Percentiles rank a stretch among this genome's conserved stretches.
Evolutionary conservation across 768 basidiomycete species (phyloP).

Genomic region (Macrolepiota albuminosa): DNA sequence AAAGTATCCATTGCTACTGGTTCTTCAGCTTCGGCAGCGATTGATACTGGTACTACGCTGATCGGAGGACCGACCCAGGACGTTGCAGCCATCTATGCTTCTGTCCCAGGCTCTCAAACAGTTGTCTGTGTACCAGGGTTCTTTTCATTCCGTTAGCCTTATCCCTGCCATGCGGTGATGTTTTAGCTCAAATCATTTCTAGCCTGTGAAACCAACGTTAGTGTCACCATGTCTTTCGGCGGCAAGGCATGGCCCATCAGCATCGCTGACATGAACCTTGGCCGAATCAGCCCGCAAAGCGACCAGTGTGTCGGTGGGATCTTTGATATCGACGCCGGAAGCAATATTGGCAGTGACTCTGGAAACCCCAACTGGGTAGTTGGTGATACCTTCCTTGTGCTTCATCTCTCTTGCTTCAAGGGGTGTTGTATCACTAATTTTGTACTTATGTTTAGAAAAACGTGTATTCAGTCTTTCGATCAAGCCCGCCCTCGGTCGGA

Average conservation of each 20-base stretch:
- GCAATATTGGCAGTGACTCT: constrained; percentile 31
- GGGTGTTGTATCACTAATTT: background rate
- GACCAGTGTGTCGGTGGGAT: constrained; percentile 57
- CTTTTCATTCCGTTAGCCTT: constrained; percentile 68
- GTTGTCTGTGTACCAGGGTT: constrained; percentile 54
- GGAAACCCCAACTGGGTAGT: constrained; percentile 57
- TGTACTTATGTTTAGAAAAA: constrained; percentile 36
- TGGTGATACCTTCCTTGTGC: constrained; percentile 68
- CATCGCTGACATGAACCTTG: constrained; percentile 76
- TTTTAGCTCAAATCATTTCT: constrained; percentile 1
- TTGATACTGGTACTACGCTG: constrained; percentile 94
- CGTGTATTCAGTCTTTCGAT: constrained; percentile 47
- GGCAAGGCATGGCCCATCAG: constrained; percentile 75
- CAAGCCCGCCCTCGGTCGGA: constrained; percentile 42
- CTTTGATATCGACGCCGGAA: constrained; percentile 61
- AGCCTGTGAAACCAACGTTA: constrained; percentile 66
- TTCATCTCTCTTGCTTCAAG: constrained; percentile 25
- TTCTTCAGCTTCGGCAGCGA: constrained; percentile 55
- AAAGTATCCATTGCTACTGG: constrained; percentile 39
- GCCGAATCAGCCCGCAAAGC: constrained; percentile 32
- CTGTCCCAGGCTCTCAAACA: constrained; percentile 52
- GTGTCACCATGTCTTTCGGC: constrained; percentile 69
- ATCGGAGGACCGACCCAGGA: constrained; percentile 76
- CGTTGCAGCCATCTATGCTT: constrained; percentile 56
- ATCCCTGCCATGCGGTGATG: background rate